phyloP scores from a whole-genome alignment of 2,329 filamentous ascomycete species.

The Byssochlamys sp. region DNA sequence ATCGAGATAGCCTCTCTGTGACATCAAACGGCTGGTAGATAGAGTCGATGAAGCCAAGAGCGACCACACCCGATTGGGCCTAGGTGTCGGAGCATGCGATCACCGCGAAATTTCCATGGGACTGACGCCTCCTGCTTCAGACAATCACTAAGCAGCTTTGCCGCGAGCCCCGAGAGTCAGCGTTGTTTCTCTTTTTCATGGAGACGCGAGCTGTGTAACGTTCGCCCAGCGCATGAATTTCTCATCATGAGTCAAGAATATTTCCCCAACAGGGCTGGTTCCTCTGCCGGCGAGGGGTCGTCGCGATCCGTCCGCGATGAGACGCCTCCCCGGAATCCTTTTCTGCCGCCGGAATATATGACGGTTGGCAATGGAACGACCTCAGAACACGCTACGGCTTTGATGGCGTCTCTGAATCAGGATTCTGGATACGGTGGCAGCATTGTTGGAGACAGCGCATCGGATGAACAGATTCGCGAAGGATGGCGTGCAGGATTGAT shows the following conservation, averaged over 20 bases:
- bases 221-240: conserved; percentile 1
- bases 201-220: neutral
- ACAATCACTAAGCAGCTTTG: conserved; percentile 6
- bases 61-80: conserved; percentile 14
- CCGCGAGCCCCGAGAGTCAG: conserved; percentile 1
- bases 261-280: conserved; percentile 25
- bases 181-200: neutral
- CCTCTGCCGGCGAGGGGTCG: conserved; percentile 27
- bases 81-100: conserved; percentile 10
- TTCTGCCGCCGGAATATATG: conserved; percentile 59
- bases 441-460: conserved; percentile 53
- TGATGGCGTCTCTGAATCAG: conserved; percentile 71
- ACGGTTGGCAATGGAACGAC: conserved; percentile 75
- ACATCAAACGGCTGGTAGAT: conserved; percentile 3
- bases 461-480: conserved; percentile 32
- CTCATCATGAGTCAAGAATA: conserved; percentile 36
- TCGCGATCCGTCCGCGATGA: conserved; percentile 22
- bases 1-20: neutral
- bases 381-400: conserved; percentile 67
- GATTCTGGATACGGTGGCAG: conserved; percentile 92
- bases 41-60: neutral
- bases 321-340: conserved; percentile 17
- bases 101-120: conserved; percentile 10
- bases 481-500: conserved; percentile 48
- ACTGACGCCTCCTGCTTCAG: conserved; percentile 2